Percentiles rank a stretch among this genome's conserved stretches.
These are phyloP conservation scores for Cutaneotrichosporon spelunceum DNA, from an alignment of 1,284 basidiomycete genomes.

Conservation along the genomic window DNA sequence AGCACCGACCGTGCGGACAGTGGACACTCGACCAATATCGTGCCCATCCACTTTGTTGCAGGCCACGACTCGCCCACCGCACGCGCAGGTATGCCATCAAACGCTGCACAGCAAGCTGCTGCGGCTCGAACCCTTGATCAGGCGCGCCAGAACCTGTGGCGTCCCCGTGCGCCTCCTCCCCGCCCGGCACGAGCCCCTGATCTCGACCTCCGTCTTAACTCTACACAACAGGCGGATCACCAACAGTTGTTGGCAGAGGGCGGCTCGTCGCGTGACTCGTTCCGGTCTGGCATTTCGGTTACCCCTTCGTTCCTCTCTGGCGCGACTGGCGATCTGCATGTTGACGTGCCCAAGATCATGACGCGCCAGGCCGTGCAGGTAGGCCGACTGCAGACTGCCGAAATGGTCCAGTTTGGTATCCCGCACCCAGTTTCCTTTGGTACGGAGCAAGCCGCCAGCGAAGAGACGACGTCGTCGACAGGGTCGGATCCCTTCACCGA, in stretches of 20 bases:
- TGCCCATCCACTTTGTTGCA: slow-evolving; percentile 52
- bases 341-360: slow-evolving; percentile 51
- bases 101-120: slow-evolving; percentile 17
- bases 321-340: slow-evolving; percentile 42
- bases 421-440: not conserved
- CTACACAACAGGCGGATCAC: slow-evolving; percentile 12
- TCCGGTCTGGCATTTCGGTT: slow-evolving; percentile 33
- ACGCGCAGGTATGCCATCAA: slow-evolving; percentile 13
- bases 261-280: slow-evolving; percentile 33
- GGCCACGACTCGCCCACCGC: slow-evolving; percentile 22
- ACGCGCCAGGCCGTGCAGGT: slow-evolving; percentile 49
- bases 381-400: slow-evolving; percentile 49
- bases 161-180: slow-evolving; percentile 31
- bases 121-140: slow-evolving; percentile 44
- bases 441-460: not conserved
- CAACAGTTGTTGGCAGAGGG: slow-evolving; percentile 11
- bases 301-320: slow-evolving; percentile 50
- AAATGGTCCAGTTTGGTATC: slow-evolving; percentile 47
- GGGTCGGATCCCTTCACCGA: slow-evolving; percentile 21
- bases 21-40: slow-evolving; percentile 46
- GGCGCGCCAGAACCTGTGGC: slow-evolving; percentile 45
- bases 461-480: not conserved
- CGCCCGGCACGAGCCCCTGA: slow-evolving; percentile 50
- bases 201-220: slow-evolving; percentile 46
- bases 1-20: slow-evolving; percentile 36